These are phyloP conservation scores for Carallia brachiata DNA, from an alignment of 345 rosid species.

Conservation along the genomic window DNA sequence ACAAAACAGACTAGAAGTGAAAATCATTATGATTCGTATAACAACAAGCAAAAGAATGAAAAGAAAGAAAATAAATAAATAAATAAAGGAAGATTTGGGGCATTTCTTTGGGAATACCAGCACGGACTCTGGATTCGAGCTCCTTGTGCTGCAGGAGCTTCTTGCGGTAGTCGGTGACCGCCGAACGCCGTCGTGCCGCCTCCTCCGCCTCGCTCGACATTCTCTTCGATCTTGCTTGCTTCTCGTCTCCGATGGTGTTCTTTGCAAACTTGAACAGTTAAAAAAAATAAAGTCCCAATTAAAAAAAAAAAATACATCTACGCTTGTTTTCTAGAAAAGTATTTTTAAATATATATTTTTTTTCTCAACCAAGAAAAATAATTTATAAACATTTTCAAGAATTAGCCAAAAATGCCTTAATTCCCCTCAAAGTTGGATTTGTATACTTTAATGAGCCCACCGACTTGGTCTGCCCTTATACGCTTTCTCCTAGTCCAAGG, in stretches of 20 bases:
- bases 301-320: background rate
- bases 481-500: no score
- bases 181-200: slow-evolving; percentile 59
- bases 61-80: background rate
- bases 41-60: background rate
- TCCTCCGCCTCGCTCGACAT: slow-evolving; percentile 57
- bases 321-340: background rate
- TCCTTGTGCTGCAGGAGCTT: slow-evolving; percentile 91
- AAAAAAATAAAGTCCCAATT: no score
- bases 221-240: background rate
- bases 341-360: background rate
- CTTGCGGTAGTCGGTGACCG: slow-evolving; percentile 75
- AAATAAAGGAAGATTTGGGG: background rate
- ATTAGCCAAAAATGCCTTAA: no score
- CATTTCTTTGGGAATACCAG: slow-evolving; percentile 39
- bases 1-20: no score
- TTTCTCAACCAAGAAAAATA: no score
- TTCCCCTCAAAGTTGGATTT: no score
- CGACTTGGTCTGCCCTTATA: no score
- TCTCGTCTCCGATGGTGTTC: background rate
- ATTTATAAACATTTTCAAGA: no score
- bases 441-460: no score
- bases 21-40: no score
- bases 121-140: slow-evolving; percentile 73
- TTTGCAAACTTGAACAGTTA: no score